Percentiles rank a stretch among this genome's conserved stretches.
Conservation (phyloP, 768 basidiomycete genomes). For the Lactarius quietus region DNA sequence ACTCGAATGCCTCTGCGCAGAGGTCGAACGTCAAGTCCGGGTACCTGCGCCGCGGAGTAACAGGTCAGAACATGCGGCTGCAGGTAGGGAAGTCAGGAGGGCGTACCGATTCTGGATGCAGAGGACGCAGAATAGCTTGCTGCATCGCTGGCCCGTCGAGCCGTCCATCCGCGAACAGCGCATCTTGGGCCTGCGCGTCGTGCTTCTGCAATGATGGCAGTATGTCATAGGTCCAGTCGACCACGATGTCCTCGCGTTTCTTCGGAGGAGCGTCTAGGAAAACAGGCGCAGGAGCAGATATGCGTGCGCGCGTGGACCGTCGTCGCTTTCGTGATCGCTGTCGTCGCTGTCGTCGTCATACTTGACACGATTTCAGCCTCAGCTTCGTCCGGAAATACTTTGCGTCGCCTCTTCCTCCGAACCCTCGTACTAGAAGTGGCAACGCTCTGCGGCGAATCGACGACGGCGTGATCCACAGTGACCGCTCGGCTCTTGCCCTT, state of each 20-base stretch:
- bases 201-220: slow-evolving; percentile 25
- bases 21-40: slow-evolving; percentile 38
- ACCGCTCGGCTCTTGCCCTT: background rate
- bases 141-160: background rate
- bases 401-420: slow-evolving; percentile 17
- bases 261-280: background rate
- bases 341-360: background rate
- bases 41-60: too few relatives aligned
- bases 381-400: background rate
- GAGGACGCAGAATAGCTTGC: slow-evolving; percentile 17
- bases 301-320: background rate
- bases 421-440: background rate
- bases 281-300: background rate
- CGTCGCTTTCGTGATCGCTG: background rate
- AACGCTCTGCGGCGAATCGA: background rate
- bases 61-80: too few relatives aligned
- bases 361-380: background rate
- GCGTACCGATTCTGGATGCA: slow-evolving; percentile 24
- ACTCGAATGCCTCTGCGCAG: slow-evolving; percentile 33
- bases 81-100: too few relatives aligned
- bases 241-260: background rate
- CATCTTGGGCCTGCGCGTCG: slow-evolving; percentile 15
- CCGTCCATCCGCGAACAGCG: background rate
- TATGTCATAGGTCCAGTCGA: background rate
- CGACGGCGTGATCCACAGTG: background rate